phyloP scores from a whole-genome alignment of 1,284 basidiomycete genomes.

The Earliella scabrosa region DNA sequence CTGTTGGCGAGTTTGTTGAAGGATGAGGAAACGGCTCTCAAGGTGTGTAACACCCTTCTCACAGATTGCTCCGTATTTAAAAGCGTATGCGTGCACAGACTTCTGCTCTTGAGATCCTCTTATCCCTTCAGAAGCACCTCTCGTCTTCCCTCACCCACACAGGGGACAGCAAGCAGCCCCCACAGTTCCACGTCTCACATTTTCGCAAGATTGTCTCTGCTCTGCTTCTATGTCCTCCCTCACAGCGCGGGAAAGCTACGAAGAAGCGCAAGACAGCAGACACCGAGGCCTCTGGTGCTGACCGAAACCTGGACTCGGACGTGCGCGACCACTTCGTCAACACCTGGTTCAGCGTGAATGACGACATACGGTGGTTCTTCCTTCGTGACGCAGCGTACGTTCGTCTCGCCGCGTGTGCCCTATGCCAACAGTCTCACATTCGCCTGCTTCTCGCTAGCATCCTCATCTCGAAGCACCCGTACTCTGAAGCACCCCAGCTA shows the following conservation, averaged over 20 bases:
- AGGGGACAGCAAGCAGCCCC: conserved; percentile 36
- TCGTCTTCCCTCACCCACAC: conserved; percentile 62
- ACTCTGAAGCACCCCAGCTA: conserved; percentile 45
- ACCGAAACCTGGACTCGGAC: conserved; percentile 54
- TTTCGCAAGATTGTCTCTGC: conserved; percentile 69
- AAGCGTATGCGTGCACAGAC: conserved; percentile 48
- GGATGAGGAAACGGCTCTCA: conserved; percentile 69
- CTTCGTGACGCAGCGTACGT: conserved; percentile 82
- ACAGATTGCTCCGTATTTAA: neutral
- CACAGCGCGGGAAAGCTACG: conserved; percentile 39
- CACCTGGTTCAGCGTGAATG: conserved; percentile 79
- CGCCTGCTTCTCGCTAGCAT: conserved; percentile 21
- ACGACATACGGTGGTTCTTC: conserved; percentile 95
- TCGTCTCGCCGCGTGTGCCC: neutral
- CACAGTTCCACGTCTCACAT: conserved; percentile 72
- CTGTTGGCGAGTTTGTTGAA: conserved; percentile 72
- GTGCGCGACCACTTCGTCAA: conserved; percentile 69
- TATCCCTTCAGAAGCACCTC: conserved; percentile 80
- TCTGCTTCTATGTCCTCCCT: conserved; percentile 66
- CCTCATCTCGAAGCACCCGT: conserved; percentile 24
- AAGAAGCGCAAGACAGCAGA: conserved; percentile 30
- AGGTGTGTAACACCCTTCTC: conserved; percentile 51
- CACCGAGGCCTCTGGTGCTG: conserved; percentile 21
- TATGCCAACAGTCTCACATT: neutral
- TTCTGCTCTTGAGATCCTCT: conserved; percentile 78